A percentile compares a stretch with the other conserved stretches of the same genome.
phyloP scores from a whole-genome alignment of 306 rosid species.

The Gastrolobium bilobum region DNA sequence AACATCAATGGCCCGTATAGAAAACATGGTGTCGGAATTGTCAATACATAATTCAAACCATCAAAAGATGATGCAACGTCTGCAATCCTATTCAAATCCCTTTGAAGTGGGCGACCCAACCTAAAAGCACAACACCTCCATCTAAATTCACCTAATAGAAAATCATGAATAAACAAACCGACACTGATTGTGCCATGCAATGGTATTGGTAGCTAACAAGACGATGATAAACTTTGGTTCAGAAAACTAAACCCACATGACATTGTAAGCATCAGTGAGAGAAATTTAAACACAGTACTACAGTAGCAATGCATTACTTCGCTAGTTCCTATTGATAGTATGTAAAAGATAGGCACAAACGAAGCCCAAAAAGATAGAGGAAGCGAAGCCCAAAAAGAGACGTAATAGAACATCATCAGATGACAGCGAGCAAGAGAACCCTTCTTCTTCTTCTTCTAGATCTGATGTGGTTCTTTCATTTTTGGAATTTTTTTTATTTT shows the following conservation, averaged over 20 bases:
- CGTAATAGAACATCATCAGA: constrained; percentile 83
- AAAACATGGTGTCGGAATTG: too few species aligned
- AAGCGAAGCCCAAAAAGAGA: constrained; percentile 77
- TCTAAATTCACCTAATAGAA: constrained; percentile 1
- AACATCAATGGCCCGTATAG: too few species aligned
- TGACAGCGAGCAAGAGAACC: constrained; percentile 74
- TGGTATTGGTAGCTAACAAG: too few species aligned
- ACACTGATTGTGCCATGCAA: background rate
- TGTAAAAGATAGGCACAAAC: constrained; percentile 72
- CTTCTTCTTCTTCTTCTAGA: too few species aligned
- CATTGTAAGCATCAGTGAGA: background rate
- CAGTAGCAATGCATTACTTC: too few species aligned
- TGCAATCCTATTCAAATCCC: constrained; percentile 79
- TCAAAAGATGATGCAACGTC: constrained; percentile 64
- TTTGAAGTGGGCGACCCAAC: constrained; percentile 70
- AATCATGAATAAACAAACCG: background rate
- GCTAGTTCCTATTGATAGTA: background rate
- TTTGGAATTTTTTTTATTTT: too few species aligned
- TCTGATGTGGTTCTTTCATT: too few species aligned
- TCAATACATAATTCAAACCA: constrained; percentile 76
- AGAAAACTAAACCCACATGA: background rate
- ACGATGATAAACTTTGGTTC: background rate
- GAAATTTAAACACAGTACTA: constrained; percentile 9
- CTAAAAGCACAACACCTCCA: constrained; percentile 52
- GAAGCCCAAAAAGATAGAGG: constrained; percentile 87